phyloP scores from a whole-genome alignment of 2,329 filamentous ascomycete species.

The Cyphellophora europaea region DNA sequence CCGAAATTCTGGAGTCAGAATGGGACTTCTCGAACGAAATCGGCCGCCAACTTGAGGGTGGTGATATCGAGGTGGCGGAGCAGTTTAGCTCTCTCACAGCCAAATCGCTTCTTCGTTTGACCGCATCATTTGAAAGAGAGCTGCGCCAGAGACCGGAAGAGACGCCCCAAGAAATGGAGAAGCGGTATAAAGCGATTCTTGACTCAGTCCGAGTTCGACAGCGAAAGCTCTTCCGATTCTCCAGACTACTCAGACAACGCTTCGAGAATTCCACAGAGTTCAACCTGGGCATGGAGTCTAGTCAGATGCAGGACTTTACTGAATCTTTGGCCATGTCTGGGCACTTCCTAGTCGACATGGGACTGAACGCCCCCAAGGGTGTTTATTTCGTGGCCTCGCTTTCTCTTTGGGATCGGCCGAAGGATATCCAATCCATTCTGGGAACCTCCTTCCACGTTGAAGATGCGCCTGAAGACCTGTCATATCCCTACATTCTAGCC shows the following conservation, averaged over 20 bases:
- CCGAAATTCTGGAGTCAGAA: conserved; percentile 91
- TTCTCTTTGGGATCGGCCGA: conserved; percentile 61
- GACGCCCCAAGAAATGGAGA: conserved; percentile 80
- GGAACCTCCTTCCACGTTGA: conserved; percentile 67
- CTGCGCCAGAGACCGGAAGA: conserved; percentile 77
- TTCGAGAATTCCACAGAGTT: conserved; percentile 97
- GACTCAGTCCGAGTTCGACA: conserved; percentile 95
- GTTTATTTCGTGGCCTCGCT: conserved; percentile 80
- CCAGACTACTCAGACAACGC: conserved; percentile 76
- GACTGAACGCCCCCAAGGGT: conserved; percentile 60
- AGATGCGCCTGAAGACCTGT: conserved; percentile 60
- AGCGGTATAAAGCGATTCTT: conserved; percentile 88
- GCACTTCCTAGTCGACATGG: conserved; percentile 71
- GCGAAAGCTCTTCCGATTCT: conserved; percentile 92
- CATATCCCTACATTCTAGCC: conserved; percentile 76
- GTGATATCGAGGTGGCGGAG: conserved; percentile 93
- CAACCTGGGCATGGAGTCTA: conserved; percentile 65
- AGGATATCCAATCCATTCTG: conserved; percentile 78
- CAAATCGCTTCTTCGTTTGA: conserved; percentile 81
- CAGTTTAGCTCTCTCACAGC: conserved; percentile 88
- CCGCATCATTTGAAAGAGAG: conserved; percentile 84
- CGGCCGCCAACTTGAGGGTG: conserved; percentile 80
- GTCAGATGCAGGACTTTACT: conserved; percentile 65
- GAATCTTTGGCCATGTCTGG: conserved; percentile 71
- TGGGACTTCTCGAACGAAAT: conserved; percentile 97